These are phyloP conservation scores for Dittrichia graveolens DNA, from an alignment of 129 eudicot species.

Conservation along the genomic window DNA sequence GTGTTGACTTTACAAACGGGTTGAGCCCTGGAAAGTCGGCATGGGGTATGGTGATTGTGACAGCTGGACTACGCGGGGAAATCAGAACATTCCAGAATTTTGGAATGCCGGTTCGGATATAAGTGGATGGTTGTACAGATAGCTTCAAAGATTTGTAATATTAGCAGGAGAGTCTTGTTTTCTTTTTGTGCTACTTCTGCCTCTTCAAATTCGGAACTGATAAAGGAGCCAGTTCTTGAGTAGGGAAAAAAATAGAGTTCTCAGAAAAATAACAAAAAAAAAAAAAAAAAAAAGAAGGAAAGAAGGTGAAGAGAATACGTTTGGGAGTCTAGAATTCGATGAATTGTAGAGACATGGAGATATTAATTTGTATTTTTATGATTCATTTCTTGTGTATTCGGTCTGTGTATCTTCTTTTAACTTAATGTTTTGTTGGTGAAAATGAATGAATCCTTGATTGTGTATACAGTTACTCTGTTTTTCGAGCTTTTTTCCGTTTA, in stretches of 20 bases:
- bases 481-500: background rate
- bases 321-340: conserved; percentile 43
- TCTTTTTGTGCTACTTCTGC: conserved; percentile 52
- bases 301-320: conserved; percentile 24
- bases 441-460: conserved; percentile 37
- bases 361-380: conserved; percentile 48
- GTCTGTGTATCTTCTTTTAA: conserved; percentile 34
- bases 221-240: conserved; percentile 43
- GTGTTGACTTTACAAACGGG: conserved; percentile 76
- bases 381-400: conserved; percentile 41
- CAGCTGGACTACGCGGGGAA: conserved; percentile 88
- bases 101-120: conserved; percentile 79
- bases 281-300: conserved; percentile 11
- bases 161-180: conserved; percentile 52
- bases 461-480: conserved; percentile 21
- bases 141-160: conserved; percentile 58
- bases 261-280: conserved; percentile 22
- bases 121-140: conserved; percentile 68
- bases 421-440: conserved; percentile 32
- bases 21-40: conserved; percentile 60
- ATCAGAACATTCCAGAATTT: conserved; percentile 91
- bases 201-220: conserved; percentile 37
- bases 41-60: conserved; percentile 96
- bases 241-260: conserved; percentile 41
- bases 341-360: conserved; percentile 57